A percentile compares a stretch with the other conserved stretches of the same genome.
Conservation (phyloP, 2,329 filamentous ascomycete genomes). For the Chaetomium olivaceum region DNA sequence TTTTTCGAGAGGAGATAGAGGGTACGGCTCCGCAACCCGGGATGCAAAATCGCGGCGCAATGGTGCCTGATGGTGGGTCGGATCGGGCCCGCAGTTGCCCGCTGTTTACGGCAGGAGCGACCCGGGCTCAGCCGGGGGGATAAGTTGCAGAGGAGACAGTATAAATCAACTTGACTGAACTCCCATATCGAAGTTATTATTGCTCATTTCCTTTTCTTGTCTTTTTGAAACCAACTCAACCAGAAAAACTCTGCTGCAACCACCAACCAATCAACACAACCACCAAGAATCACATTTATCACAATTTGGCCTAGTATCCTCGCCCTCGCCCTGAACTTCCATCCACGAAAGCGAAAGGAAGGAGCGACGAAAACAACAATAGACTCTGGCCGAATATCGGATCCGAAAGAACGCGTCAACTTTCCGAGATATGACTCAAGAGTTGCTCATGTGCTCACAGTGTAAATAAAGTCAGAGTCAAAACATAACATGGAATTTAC, state of each 20-base stretch:
- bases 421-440: slow-evolving; percentile 2
- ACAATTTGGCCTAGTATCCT: not conserved
- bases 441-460: slow-evolving; percentile 7
- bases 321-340: slow-evolving; percentile 4
- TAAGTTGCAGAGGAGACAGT: not conserved
- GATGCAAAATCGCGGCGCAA: slow-evolving; percentile 11
- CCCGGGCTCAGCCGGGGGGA: not conserved
- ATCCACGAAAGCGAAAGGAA: not conserved
- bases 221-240: not conserved
- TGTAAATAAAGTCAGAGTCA: not conserved
- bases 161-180: not conserved
- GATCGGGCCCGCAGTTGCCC: not conserved
- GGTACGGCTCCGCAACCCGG: slow-evolving; percentile 13
- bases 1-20: not conserved
- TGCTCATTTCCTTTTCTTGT: not conserved
- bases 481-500: not conserved
- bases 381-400: not conserved
- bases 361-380: not conserved
- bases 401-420: not conserved
- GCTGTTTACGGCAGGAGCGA: slow-evolving; percentile 8
- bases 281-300: not conserved
- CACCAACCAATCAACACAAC: not conserved
- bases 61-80: slow-evolving; percentile 13
- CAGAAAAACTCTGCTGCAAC: not conserved
- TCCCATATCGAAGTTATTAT: not conserved